Percentiles rank a stretch among this genome's conserved stretches.
These are phyloP conservation scores for Schizonepeta tenuifolia DNA, from an alignment of 257 asterid species.

Conservation along the genomic window DNA sequence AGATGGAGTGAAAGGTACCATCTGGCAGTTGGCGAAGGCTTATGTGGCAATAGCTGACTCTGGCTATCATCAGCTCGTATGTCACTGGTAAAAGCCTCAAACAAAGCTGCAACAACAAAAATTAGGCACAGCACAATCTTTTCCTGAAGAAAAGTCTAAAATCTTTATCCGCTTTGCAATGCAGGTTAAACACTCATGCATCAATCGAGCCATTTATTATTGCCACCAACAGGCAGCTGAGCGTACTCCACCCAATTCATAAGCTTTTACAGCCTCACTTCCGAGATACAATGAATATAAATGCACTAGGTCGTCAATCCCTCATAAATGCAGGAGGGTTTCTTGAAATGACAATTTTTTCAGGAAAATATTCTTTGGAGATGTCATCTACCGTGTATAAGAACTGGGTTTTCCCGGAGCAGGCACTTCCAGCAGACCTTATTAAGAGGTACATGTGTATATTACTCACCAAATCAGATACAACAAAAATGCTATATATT, in stretches of 20 bases:
- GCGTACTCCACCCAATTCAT: slow-evolving; percentile 79
- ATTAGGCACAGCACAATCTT: slow-evolving; percentile 2
- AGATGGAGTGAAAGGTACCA: slow-evolving; percentile 54
- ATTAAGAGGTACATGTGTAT: slow-evolving; percentile 55
- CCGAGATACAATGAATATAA: slow-evolving; percentile 73
- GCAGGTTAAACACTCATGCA: slow-evolving; percentile 79
- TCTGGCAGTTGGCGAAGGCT: slow-evolving; percentile 88
- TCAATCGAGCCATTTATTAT: slow-evolving; percentile 78
- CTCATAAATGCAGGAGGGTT: slow-evolving; percentile 67
- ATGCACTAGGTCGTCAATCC: slow-evolving; percentile 66
- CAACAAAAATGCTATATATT: too few relatives aligned
- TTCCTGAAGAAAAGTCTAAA: not conserved
- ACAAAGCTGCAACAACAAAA: not conserved
- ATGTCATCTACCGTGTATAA: slow-evolving; percentile 56
- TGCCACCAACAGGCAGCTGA: slow-evolving; percentile 75
- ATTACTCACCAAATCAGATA: not conserved
- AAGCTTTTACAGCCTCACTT: slow-evolving; percentile 84
- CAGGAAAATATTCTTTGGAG: slow-evolving; percentile 65
- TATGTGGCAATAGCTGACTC: slow-evolving; percentile 72
- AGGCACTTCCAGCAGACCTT: slow-evolving; percentile 84
- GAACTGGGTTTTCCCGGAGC: slow-evolving; percentile 71
- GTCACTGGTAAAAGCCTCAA: slow-evolving; percentile 69
- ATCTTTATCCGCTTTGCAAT: not conserved
- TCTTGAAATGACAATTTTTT: slow-evolving; percentile 63
- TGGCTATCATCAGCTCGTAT: slow-evolving; percentile 70